These are phyloP conservation scores for Bipolaris victoriae DNA, from an alignment of 2,329 filamentous ascomycete species.

Conservation along the genomic window DNA sequence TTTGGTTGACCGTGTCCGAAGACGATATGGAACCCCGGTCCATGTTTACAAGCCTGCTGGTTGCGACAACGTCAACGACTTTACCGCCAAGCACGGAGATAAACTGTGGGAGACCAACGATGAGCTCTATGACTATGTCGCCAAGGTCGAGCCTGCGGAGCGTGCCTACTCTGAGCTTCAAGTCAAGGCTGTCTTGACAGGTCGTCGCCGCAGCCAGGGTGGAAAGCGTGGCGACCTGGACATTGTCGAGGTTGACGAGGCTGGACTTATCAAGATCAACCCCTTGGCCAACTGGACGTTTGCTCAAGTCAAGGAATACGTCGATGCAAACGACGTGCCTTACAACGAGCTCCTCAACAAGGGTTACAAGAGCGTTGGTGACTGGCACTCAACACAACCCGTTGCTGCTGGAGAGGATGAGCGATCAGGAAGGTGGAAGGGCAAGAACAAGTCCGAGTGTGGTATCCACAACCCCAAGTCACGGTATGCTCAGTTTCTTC, in stretches of 20 bases:
- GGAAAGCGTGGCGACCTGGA: conserved; percentile 88
- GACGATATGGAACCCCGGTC: conserved; percentile 77
- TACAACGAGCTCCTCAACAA: conserved; percentile 90
- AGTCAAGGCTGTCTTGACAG: conserved; percentile 90
- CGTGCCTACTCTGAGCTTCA: conserved; percentile 86
- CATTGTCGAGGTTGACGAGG: conserved; percentile 91
- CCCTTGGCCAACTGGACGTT: conserved; percentile 95
- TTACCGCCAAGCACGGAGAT: conserved; percentile 80
- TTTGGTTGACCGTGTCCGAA: conserved; percentile 69
- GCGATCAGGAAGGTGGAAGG: conserved; percentile 96
- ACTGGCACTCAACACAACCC: conserved; percentile 95
- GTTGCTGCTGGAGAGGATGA: conserved; percentile 93
- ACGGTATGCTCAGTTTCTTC: conserved; percentile 84
- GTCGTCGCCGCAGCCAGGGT: conserved; percentile 88
- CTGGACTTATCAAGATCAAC: conserved; percentile 95
- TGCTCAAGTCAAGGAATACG: conserved; percentile 84
- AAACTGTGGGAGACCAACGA: conserved; percentile 84
- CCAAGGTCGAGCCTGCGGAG: conserved; percentile 96
- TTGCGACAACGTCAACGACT: conserved; percentile 73
- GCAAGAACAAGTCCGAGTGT: conserved; percentile 93
- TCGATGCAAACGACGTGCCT: conserved; percentile 83
- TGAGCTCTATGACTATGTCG: conserved; percentile 93
- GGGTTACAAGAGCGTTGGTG: conserved; percentile 97
- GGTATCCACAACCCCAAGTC: conserved; percentile 98
- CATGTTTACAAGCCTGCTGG: conserved; percentile 90